Evolutionary conservation across 2,329 filamentous ascomycete species (phyloP).

Genomic region (Dothistroma pini): DNA sequence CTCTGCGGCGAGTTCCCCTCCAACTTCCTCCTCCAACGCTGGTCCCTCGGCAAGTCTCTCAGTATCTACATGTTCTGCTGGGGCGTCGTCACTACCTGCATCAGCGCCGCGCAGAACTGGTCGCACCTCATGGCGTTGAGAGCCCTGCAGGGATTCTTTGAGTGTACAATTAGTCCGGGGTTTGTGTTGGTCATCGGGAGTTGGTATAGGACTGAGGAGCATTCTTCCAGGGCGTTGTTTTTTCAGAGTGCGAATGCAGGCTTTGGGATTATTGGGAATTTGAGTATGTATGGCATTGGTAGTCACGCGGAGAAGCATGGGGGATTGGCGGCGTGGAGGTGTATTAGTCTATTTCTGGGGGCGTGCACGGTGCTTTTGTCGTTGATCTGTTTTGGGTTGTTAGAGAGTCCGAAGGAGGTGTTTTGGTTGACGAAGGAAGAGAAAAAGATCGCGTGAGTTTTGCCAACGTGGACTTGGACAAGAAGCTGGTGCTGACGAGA

Average conservation of each 20-base stretch:
- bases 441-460: conserved; percentile 26
- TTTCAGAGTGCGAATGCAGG: conserved; percentile 39
- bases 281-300: conserved; percentile 30
- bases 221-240: conserved; percentile 35
- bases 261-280: conserved; percentile 31
- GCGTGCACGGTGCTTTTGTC: conserved; percentile 26
- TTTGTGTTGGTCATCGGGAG: conserved; percentile 36
- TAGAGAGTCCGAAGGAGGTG: conserved; percentile 31
- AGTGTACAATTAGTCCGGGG: conserved; percentile 38
- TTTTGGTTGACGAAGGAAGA: conserved; percentile 29
- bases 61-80: conserved; percentile 37
- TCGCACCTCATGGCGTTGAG: conserved; percentile 36
- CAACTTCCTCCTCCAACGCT: conserved; percentile 36
- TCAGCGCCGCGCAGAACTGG: conserved; percentile 34
- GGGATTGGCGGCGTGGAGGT: conserved; percentile 29
- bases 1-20: conserved; percentile 37
- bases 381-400: conserved; percentile 28
- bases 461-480: neutral
- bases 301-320: conserved; percentile 24
- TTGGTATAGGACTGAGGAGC: conserved; percentile 38
- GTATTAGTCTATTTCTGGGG: conserved; percentile 31
- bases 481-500: neutral
- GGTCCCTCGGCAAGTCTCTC: conserved; percentile 36
- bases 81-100: conserved; percentile 30
- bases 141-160: conserved; percentile 38